Percentiles rank a stretch among this genome's conserved stretches.
These are phyloP conservation scores for Mucor racemosus DNA, from an alignment of 371 early-diverging fungal genomes.

Conservation along the genomic window DNA sequence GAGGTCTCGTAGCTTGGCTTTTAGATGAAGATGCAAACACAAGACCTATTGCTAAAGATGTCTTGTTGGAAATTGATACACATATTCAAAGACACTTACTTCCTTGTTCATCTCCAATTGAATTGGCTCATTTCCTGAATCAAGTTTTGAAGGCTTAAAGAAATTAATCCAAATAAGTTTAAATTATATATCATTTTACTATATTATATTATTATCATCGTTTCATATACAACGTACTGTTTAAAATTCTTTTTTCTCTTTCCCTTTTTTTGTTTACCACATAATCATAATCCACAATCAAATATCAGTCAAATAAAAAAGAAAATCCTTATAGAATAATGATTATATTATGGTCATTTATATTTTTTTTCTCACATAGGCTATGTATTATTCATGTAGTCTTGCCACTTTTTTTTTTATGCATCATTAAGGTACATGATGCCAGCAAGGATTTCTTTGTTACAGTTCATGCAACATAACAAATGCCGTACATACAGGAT, in stretches of 20 bases:
- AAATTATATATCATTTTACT: not conserved
- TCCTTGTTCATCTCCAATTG: constrained; percentile 40
- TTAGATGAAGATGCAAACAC: constrained; percentile 45
- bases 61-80: constrained; percentile 45
- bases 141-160: constrained; percentile 26
- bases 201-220: not conserved
- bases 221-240: not conserved
- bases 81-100: constrained; percentile 41
- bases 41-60: constrained; percentile 50
- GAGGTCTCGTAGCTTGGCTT: constrained; percentile 56
- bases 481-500: too few relatives aligned
- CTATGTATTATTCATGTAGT: too few relatives aligned
- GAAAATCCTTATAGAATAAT: too few relatives aligned
- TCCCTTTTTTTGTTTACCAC: not conserved
- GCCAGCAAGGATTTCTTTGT: too few relatives aligned
- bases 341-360: too few relatives aligned
- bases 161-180: too few relatives aligned
- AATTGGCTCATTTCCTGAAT: constrained; percentile 38
- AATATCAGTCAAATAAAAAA: too few relatives aligned
- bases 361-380: too few relatives aligned
- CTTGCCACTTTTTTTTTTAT: too few relatives aligned
- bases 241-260: not conserved
- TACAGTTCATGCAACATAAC: too few relatives aligned
- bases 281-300: too few relatives aligned
- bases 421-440: too few relatives aligned